Evolutionary conservation across 2,329 filamentous ascomycete genomes (phyloP), one percentile per base, ranked within the genome.

Genomic region (Pseudocercospora eumusae): DNA sequence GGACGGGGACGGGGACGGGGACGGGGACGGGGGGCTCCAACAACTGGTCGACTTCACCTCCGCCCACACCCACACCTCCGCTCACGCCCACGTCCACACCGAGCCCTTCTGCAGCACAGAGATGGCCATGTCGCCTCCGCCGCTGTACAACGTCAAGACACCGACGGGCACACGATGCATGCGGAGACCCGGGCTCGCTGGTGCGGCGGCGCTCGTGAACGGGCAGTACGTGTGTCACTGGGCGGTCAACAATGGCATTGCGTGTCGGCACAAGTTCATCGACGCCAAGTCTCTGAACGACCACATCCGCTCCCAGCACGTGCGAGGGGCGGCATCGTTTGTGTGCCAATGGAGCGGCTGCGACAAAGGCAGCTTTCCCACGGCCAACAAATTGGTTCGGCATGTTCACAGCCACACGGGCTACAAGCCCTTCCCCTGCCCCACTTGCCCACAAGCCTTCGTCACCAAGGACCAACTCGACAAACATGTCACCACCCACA

Each of bases 401-500:
- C 86, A 89, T 69, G 81, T 88, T 74, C 85, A 87, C 67, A 85
- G 83, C 2, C 86, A 89, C 70, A 88, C 86, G 15, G 84, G 84
- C 67, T 67, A 78, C 77, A 73, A 80, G 56, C 73, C 73, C 5
- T 70, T 73, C 55, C 65, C 85, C 6, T 85, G 83, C 60, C 70
- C 77, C 1, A 77, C 79, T 20, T 90, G 88, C 68, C 77, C 80
- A 9, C 77, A 84, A 61, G 77, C 78, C 2, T 86, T 90, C 69
- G 89, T 87, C 0, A 87, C 87, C 1, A 84, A 86, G 67, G 87
- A 90, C 72, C 85, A 88, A 0, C 80, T 90, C 6, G 83, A 85
- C 45, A 87, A 89, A 71, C 88, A 91, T 68, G 80, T 84, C 71
- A 82, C 86, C 18, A 88, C 84, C 1, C 88, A 91, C 69, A 87